Base-by-base conservation (phyloP, 306 rosid species). In the Rosa lucieae region DNA sequence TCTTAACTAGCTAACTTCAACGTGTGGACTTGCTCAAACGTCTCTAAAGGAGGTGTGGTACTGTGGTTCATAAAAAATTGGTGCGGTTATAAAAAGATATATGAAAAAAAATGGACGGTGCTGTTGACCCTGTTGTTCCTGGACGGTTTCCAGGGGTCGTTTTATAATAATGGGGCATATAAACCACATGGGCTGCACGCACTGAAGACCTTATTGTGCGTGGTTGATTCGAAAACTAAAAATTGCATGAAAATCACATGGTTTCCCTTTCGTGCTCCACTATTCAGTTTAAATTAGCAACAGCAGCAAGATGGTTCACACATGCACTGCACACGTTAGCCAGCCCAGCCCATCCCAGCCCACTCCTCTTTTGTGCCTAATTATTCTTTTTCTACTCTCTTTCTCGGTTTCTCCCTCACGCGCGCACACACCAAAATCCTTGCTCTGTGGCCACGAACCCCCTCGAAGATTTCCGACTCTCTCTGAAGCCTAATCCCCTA, bases 391-490 rank as follows among this genome's bases (percentile, higher is more conserved):
- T 39, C 49, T 39, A 62, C 74, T 17, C 23, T 2, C 67, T 20
- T 8, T 44, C 47, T 43, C 10, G 46, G 46, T 43, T 6, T 43
- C 44, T 5, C 7, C 44, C 46, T 43, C 46, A 43, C 72, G 26
- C 65, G n/a, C 26, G 29, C 49, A n/a, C 37, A 8, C 29, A 23
- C 77, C 69, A 73, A 82, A 82, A 75, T 79, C 84, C 66, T 35
- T 15, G 21, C 80, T 74, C 1, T 82, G 82, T 84, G 85, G 86
- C 82, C 59, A 43, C 81, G 77, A 81, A 73, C 26, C 37, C 74
- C 77, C 55, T 23, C 46, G 74, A 72, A 76, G 83, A 73, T 75
- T 74, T 56, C 79, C 52, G 18, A 44, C 46, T 43, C 47, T 8
- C 47, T 44, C 47, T 44, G 8, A 32, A 8, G 47, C 44, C 44